A percentile compares a stretch with the other conserved stretches of the same genome.
Conservation (phyloP, 225 moss, liverwort and hornwort species). For the Physcomitrium patens region DNA sequence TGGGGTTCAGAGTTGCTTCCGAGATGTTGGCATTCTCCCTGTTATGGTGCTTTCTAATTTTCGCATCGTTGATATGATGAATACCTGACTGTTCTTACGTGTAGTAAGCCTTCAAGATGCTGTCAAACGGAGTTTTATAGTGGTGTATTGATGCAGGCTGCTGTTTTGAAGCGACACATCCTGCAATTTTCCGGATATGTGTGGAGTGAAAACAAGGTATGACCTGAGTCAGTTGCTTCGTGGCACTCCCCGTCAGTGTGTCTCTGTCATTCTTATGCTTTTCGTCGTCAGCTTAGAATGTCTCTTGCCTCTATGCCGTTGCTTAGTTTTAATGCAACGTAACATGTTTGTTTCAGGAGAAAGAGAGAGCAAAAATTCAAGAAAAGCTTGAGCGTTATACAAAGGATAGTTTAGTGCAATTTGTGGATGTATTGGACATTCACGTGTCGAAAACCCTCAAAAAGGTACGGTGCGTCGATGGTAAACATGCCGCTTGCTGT, state of each 20-base stretch:
- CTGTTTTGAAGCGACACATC: constrained; percentile 72
- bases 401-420: constrained; percentile 72
- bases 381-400: constrained; percentile 87
- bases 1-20: no score
- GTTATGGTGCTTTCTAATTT: no score
- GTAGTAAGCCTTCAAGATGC: no score
- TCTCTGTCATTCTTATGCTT: neutral
- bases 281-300: neutral
- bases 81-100: no score
- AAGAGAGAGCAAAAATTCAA: constrained; percentile 75
- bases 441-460: constrained; percentile 78
- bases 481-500: neutral
- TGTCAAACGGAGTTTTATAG: neutral
- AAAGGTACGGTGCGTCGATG: constrained; percentile 45
- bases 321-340: neutral
- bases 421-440: constrained; percentile 79
- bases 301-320: no score
- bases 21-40: no score
- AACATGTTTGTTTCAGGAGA: constrained; percentile 51
- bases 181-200: constrained; percentile 87
- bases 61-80: no score
- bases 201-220: constrained; percentile 86
- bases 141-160: constrained; percentile 49
- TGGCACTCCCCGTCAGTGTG: neutral
- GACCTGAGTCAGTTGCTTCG: neutral